A percentile compares a stretch with the other conserved stretches of the same genome.
Conservation (phyloP, 495 filamentous ascomycete genomes). For the Penicillium pulvis region DNA sequence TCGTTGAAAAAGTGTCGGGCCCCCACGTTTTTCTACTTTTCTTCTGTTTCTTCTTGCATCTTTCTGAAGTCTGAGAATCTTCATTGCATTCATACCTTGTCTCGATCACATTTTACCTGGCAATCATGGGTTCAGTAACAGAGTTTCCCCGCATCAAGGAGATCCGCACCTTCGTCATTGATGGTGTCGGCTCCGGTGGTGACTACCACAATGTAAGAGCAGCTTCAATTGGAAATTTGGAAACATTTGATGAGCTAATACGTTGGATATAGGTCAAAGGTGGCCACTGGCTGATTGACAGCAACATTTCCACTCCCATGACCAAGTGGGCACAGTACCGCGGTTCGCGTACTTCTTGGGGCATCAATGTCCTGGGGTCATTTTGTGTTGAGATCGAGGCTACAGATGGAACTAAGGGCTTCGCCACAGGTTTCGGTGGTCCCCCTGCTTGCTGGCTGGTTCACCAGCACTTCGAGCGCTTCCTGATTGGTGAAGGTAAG, state of each 20-base stretch:
- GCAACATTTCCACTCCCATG: conserved; percentile 88
- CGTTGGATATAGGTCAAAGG: conserved; percentile 59
- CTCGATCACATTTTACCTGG: background rate
- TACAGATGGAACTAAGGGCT: conserved; percentile 84
- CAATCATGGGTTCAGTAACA: conserved; percentile 36
- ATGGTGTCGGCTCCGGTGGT: conserved; percentile 84
- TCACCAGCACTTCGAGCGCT: conserved; percentile 87
- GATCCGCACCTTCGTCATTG: conserved; percentile 77
- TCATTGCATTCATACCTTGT: background rate
- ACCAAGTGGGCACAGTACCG: conserved; percentile 86
- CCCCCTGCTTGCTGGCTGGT: conserved; percentile 93
- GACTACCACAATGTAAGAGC: conserved; percentile 85
- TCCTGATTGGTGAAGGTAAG: conserved; percentile 76
- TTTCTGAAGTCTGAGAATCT: background rate
- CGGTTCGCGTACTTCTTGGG: conserved; percentile 85
- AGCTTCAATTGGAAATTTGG: background rate
- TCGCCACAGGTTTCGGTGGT: conserved; percentile 91
- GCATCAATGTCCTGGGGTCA: conserved; percentile 91
- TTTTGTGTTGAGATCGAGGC: conserved; percentile 93
- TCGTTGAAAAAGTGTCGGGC: conserved; percentile 17
- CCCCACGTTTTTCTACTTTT: conserved; percentile 15
- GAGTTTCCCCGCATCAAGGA: conserved; percentile 67
- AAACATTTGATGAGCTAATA: conserved; percentile 6
- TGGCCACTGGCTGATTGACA: conserved; percentile 91
- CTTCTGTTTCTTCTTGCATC: conserved; percentile 10